These are phyloP conservation scores for Populus trichocarpa DNA, from an alignment of 441 rosid species.

Conservation along the genomic window DNA sequence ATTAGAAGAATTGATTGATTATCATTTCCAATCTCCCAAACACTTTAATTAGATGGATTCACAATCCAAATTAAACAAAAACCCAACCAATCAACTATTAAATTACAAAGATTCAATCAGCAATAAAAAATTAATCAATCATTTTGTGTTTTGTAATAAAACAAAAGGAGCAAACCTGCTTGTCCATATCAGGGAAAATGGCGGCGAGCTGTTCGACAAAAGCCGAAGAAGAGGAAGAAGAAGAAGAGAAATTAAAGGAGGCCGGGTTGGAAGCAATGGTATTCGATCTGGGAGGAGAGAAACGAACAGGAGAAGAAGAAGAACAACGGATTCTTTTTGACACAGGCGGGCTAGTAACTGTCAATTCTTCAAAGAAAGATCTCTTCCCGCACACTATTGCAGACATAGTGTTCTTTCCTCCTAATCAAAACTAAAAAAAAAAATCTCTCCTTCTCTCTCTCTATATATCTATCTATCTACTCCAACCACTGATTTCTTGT, in stretches of 20 bases:
- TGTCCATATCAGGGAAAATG: conserved; percentile 86
- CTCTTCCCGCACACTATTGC: conserved; percentile 98
- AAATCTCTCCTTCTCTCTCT: neutral
- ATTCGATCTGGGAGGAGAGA: conserved; percentile 48
- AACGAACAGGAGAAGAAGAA: conserved; percentile 57
- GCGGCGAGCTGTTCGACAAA: conserved; percentile 52
- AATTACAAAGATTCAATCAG: neutral
- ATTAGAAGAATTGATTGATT: neutral
- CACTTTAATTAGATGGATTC: neutral
- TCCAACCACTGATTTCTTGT: conserved; percentile 12
- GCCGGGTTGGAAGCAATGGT: conserved; percentile 14
- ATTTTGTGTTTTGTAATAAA: neutral
- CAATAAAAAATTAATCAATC: neutral
- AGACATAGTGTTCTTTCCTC: conserved; percentile 69
- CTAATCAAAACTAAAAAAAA: conserved; percentile 15
- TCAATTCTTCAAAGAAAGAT: conserved; percentile 86
- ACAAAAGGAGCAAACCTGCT: conserved; percentile 39
- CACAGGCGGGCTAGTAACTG: conserved; percentile 51
- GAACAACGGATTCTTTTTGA: conserved; percentile 74
- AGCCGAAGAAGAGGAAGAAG: conserved; percentile 21
- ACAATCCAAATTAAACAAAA: neutral
- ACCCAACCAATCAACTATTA: neutral
- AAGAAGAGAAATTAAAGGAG: conserved; percentile 11
- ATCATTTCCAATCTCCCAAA: neutral
- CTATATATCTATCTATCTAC: conserved; percentile 12